These are phyloP conservation scores for Aureobasidium melanogenum DNA, from an alignment of 2,329 filamentous ascomycete species.

Conservation along the genomic window DNA sequence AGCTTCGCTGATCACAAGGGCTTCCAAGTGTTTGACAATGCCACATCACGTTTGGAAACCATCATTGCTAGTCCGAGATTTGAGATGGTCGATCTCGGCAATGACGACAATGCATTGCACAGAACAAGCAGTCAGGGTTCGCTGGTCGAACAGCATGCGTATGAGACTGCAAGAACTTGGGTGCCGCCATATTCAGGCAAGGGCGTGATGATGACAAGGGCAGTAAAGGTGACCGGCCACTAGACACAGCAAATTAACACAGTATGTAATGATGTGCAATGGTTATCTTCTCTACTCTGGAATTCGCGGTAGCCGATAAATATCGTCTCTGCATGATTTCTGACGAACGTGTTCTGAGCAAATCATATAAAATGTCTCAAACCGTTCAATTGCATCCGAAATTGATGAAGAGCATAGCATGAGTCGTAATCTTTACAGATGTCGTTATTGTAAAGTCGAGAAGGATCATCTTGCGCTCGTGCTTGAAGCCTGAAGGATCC, in stretches of 20 bases:
- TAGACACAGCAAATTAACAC: neutral
- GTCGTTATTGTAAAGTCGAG: too few relatives aligned
- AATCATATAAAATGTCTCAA: neutral
- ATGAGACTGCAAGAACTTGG: neutral
- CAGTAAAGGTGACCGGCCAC: neutral
- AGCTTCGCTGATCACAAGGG: conserved; percentile 4
- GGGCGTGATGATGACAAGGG: conserved; percentile 8
- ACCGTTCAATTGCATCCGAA: neutral
- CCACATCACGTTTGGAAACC: neutral
- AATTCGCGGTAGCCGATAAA: neutral
- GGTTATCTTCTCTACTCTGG: neutral
- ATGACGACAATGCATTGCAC: neutral
- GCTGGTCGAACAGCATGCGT: conserved; percentile 4
- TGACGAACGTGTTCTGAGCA: neutral
- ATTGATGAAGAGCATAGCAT: neutral
- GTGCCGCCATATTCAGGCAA: neutral
- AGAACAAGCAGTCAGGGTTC: neutral
- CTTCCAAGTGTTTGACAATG: conserved; percentile 7
- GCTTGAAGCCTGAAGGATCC: neutral
- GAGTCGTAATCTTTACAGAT: too few relatives aligned
- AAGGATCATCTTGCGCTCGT: neutral
- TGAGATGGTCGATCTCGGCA: neutral
- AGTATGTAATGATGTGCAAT: neutral
- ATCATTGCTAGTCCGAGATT: neutral
- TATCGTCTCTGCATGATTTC: neutral